A percentile compares a stretch with the other conserved stretches of the same genome.
Conservation (phyloP, 257 asterid species). For the Gentiana straminea region DNA sequence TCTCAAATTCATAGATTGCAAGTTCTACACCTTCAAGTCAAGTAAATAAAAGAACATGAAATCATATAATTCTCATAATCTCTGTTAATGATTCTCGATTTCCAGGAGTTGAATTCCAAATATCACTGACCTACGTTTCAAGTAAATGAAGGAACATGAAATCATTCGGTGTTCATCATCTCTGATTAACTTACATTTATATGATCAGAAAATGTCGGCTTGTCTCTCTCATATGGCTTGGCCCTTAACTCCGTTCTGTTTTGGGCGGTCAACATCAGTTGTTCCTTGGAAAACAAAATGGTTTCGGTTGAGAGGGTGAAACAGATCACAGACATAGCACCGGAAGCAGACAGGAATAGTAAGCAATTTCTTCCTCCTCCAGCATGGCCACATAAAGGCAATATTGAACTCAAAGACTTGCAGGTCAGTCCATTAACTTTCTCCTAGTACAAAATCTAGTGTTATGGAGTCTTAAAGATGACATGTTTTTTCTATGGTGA, state of each 20-base stretch:
- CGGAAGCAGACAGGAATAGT: conserved; percentile 86
- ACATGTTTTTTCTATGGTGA: conserved; percentile 5
- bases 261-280: conserved; percentile 58
- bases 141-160: too few relatives aligned
- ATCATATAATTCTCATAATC: too few relatives aligned
- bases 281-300: conserved; percentile 86
- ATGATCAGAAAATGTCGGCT: conserved; percentile 74
- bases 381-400: conserved; percentile 74
- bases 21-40: too few relatives aligned
- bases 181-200: not conserved
- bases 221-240: conserved; percentile 81
- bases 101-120: too few relatives aligned
- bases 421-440: conserved; percentile 26
- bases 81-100: too few relatives aligned
- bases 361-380: conserved; percentile 50
- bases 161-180: too few relatives aligned
- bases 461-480: too few relatives aligned
- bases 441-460: not conserved
- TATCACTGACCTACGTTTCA: conserved; percentile 5
- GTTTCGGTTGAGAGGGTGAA: conserved; percentile 95
- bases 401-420: conserved; percentile 50
- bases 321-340: conserved; percentile 64
- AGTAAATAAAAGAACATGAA: too few relatives aligned
- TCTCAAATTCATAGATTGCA: too few relatives aligned
- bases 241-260: conserved; percentile 67